Conservation (phyloP, 495 filamentous ascomycete species). For the Penicillium salamii region DNA sequence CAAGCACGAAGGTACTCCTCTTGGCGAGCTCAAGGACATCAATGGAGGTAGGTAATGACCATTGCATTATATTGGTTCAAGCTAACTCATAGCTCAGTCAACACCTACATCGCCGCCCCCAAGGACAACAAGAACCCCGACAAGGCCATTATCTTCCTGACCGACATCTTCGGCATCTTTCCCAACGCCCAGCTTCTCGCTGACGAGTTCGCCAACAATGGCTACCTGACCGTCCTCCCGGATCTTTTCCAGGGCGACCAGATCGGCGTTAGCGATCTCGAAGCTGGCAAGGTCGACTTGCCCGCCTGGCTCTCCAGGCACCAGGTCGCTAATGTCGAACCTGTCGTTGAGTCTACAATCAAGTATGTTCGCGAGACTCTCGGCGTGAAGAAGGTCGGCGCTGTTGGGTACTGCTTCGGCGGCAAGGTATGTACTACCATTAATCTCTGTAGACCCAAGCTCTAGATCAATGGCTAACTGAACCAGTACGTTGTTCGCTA, state of each 20-base stretch:
- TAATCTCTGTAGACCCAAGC: neutral
- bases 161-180: constrained; percentile 71
- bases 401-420: constrained; percentile 50
- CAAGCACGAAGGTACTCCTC: constrained; percentile 44
- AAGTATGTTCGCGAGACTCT: constrained; percentile 55
- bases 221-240: constrained; percentile 72
- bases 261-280: constrained; percentile 52
- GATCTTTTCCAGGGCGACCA: constrained; percentile 77
- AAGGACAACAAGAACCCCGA: constrained; percentile 40
- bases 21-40: constrained; percentile 41
- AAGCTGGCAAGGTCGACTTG: constrained; percentile 56
- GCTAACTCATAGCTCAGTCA: constrained; percentile 19
- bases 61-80: neutral
- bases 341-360: constrained; percentile 58
- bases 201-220: constrained; percentile 79
- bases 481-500: constrained; percentile 42
- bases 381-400: constrained; percentile 66
- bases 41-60: constrained; percentile 29
- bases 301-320: constrained; percentile 59
- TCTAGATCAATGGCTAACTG: neutral
- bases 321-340: constrained; percentile 57
- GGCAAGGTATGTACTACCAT: constrained; percentile 31
- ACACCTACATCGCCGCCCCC: constrained; percentile 43
- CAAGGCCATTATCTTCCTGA: constrained; percentile 47
- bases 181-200: constrained; percentile 77